These are phyloP conservation scores for Backusella tarrabulga DNA, from an alignment of 192 early-diverging fungal species.

Conservation along the genomic window DNA sequence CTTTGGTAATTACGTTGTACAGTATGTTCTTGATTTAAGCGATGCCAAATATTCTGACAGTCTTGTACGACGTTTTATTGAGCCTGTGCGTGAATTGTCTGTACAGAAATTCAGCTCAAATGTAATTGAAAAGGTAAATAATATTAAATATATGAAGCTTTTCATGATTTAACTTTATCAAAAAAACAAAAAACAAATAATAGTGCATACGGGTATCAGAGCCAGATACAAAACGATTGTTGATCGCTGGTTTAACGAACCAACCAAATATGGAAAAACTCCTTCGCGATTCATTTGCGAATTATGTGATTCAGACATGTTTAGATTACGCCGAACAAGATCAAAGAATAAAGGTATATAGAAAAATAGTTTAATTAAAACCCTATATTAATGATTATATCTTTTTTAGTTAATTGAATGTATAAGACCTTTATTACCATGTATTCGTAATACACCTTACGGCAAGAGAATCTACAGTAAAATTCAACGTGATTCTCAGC, in stretches of 20 bases:
- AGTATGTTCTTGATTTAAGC: constrained; percentile 84
- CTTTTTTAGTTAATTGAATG: constrained; percentile 66
- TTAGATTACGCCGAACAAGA: constrained; percentile 76
- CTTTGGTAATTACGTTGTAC: constrained; percentile 92
- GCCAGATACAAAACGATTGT: constrained; percentile 59
- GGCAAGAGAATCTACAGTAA: constrained; percentile 87
- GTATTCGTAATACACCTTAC: constrained; percentile 85
- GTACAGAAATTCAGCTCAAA: constrained; percentile 93
- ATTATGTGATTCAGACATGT: constrained; percentile 90
- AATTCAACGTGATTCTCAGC: constrained; percentile 58
- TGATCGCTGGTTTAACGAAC: constrained; percentile 78
- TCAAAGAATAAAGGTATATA: constrained; percentile 57
- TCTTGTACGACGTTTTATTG: constrained; percentile 72
- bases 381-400: background rate
- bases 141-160: background rate
- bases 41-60: constrained; percentile 66
- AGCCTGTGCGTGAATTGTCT: constrained; percentile 71
- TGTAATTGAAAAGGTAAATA: constrained; percentile 83
- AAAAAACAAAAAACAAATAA: background rate
- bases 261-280: constrained; percentile 74
- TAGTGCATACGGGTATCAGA: constrained; percentile 82
- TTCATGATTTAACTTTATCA: background rate
- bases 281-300: constrained; percentile 83
- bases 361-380: background rate
- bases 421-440: constrained; percentile 74